Percentiles rank a stretch among this genome's conserved stretches.
Evolutionary conservation across 441 rosid genomes (phyloP).

Genomic region (Adansonia gregorii): DNA sequence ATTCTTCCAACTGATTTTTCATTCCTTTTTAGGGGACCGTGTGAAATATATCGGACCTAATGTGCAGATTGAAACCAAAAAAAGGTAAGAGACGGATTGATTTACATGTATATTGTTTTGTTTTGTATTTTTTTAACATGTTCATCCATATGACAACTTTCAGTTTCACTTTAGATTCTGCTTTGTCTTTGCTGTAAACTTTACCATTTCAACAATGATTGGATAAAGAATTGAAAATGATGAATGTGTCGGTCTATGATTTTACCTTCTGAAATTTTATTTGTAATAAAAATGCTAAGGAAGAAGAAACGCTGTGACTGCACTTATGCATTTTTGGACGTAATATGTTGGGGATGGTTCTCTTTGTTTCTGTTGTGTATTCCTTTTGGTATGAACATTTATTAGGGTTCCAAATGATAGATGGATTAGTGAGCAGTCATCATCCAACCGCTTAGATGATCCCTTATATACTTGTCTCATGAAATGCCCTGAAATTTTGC

Average conservation of each 20-base stretch:
- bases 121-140: not conserved
- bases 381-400: conserved; percentile 4
- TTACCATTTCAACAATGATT: conserved; percentile 9
- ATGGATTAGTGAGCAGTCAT: not conserved
- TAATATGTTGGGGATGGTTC: no score
- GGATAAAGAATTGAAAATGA: not conserved
- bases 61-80: conserved; percentile 50
- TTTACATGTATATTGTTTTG: conserved; percentile 9
- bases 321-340: conserved; percentile 8
- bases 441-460: not conserved
- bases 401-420: conserved; percentile 1
- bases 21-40: conserved; percentile 67
- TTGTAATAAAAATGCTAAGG: conserved; percentile 10
- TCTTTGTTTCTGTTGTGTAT: conserved; percentile 11
- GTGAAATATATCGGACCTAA: conserved; percentile 81
- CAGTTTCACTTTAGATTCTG: conserved; percentile 5
- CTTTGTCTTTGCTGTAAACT: conserved; percentile 5
- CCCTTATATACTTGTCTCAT: not conserved
- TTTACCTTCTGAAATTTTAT: not conserved
- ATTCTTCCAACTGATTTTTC: conserved; percentile 22
- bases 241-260: not conserved
- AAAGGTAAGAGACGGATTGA: conserved; percentile 54
- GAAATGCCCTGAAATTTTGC: conserved; percentile 8
- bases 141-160: not conserved
- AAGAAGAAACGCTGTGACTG: not conserved